Base-by-base conservation (phyloP, 495 filamentous ascomycete genomes). In the Parathielavia hyrcaniae region DNA sequence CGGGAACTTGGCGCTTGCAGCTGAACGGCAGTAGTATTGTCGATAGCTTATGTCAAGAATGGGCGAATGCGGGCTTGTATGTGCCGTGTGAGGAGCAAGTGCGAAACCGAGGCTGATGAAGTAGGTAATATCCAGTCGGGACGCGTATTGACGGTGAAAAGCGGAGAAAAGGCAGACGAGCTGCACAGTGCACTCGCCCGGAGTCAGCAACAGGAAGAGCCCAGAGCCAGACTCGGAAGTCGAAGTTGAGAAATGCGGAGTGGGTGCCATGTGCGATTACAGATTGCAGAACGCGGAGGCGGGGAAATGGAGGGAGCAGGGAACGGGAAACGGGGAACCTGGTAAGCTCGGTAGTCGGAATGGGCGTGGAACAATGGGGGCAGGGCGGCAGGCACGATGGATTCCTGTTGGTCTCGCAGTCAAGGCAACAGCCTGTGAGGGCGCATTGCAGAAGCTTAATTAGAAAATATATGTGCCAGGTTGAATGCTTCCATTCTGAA, bases 41-140 rank as follows among this genome's bases (percentile, higher is more conserved):
- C 30, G 35, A 19, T 47, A 20, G 3, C 26, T 30, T 30, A 30
- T 6, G 26, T 61, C 56, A 23, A 38, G 53, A 55, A 66, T 63
- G 64, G 66, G 57, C 62, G 67, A 66, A 63, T 63, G 64, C 53
- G 61, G 61, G 53, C 55, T 46, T 63, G 20, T 40, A 62, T 22
- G 59, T 36, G 50, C 57, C 40, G 61, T 45, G 57, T 59, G 61
- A 61, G 57, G 46, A 51, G 57, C 16, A 45, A 36, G 35, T 20
- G 16, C 12, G 47, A 39, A 11, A 17, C 23, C 34, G 34, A 32
- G 30, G 19, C 23, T 40, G 38, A 43, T 44, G 51, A 45, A 23
- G 36, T n/a, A 49, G 4, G 8, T 17, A 19, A 46, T 51, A 57
- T 50, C 58, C 43, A 56, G 55, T 40, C 19, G 16, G 35, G 34